phyloP scores from a whole-genome alignment of 2,329 filamentous ascomycete genomes.

The Aspergillus sp. region DNA sequence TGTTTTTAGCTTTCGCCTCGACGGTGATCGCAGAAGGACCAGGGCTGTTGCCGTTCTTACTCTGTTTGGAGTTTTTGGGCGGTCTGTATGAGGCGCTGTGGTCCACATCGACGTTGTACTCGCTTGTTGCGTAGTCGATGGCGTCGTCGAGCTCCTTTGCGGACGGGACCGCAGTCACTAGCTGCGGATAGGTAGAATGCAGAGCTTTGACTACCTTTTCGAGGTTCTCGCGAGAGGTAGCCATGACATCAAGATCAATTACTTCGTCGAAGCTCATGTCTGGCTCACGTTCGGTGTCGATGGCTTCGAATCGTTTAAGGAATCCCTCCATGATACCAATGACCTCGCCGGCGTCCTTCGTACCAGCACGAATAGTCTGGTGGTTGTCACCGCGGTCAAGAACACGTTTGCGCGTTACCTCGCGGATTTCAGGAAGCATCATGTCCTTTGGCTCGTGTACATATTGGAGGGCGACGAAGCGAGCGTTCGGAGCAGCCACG shows the following conservation, averaged over 20 bases:
- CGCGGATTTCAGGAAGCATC: constrained; percentile 69
- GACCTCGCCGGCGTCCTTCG: constrained; percentile 70
- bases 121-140: constrained; percentile 70
- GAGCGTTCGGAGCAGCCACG: constrained; percentile 60
- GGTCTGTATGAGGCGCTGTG: constrained; percentile 54
- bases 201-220: constrained; percentile 74
- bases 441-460: constrained; percentile 66
- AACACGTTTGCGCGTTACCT: constrained; percentile 75
- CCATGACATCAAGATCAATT: constrained; percentile 78
- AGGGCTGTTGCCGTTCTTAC: constrained; percentile 30
- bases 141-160: constrained; percentile 75
- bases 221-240: constrained; percentile 79
- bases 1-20: constrained; percentile 49
- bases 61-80: constrained; percentile 46
- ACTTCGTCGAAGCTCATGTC: constrained; percentile 80
- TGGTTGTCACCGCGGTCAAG: constrained; percentile 90
- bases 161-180: constrained; percentile 67
- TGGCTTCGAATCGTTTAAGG: constrained; percentile 77
- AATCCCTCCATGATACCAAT: constrained; percentile 95
- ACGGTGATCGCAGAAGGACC: constrained; percentile 23
- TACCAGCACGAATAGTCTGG: constrained; percentile 90
- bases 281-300: constrained; percentile 65
- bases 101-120: constrained; percentile 76
- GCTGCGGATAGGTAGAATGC: constrained; percentile 72
- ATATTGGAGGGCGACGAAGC: constrained; percentile 84